A percentile compares a stretch with the other conserved stretches of the same genome.
Evolutionary conservation across 1,139 yeast species (phyloP).

Genomic region (Pichia sp.): DNA sequence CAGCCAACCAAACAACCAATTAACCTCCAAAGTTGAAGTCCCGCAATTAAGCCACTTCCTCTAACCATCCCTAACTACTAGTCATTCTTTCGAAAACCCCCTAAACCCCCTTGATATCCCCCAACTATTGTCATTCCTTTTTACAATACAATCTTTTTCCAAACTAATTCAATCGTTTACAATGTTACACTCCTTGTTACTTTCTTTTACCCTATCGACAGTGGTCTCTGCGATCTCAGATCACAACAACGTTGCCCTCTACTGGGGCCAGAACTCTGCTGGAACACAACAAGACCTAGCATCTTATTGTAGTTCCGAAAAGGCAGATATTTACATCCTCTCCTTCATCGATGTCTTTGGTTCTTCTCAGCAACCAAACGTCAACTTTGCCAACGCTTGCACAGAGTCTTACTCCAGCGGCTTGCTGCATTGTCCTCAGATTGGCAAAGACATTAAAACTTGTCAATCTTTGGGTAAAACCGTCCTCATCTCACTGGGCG

Average conservation of each 20-base stretch:
- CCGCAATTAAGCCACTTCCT: too few species aligned
- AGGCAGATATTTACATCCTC: conserved; percentile 67
- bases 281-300: conserved; percentile 66
- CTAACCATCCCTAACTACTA: not conserved
- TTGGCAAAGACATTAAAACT: conserved; percentile 69
- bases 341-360: conserved; percentile 71
- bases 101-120: not conserved
- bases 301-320: conserved; percentile 62
- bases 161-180: not conserved
- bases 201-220: conserved; percentile 13
- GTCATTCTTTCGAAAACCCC: not conserved
- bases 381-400: conserved; percentile 74
- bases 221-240: conserved; percentile 31
- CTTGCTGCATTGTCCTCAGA: conserved; percentile 52
- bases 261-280: conserved; percentile 90
- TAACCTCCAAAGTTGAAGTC: too few species aligned
- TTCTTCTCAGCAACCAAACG: conserved; percentile 37
- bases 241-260: conserved; percentile 64
- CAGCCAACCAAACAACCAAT: too few species aligned
- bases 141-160: not conserved
- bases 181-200: conserved; percentile 14
- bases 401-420: conserved; percentile 50
- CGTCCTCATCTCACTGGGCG: conserved; percentile 80
- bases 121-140: not conserved
- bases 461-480: conserved; percentile 80